Evolutionary conservation across 2,329 filamentous ascomycete genomes (phyloP), one percentile per base, ranked within the genome.

Genomic region (Aspergillus glaucus): DNA sequence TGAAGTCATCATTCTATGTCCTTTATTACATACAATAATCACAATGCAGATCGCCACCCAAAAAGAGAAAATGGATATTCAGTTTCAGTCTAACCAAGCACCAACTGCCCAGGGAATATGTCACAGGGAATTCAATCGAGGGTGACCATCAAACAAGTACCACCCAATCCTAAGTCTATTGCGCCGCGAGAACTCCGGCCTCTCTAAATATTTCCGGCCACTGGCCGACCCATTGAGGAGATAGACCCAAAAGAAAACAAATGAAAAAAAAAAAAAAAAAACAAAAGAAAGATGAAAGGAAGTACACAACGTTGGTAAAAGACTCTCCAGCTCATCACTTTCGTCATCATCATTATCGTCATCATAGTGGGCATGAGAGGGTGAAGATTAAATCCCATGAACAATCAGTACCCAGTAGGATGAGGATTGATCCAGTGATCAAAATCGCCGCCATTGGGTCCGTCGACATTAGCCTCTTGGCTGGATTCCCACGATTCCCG

Each of bases 391-490:
- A 42, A 22, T 32, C 17, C 14, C 43, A n/a, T 44, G 37, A 12
- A 46, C 28, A 8, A 14, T 50, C 48, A 55, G 43, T 53, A 60
- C 42, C 49, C 49, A 3, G 43, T 45, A 15, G 36, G 43, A 32
- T 70, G 45, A 47, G 48, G 48, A 46, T 65, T 58, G 54, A 77
- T 63, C 73, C 73, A 76, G 43, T 71, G 69, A 42, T 76, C 73
- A 51, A 76, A 74, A 43, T 76, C 71, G 15, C 70, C 68, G 37
- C 65, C 66, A 44, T 28, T 28, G 66, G 61, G 43, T 5, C 74
- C 67, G 47, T 69, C 57, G n/a, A 67, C 59, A 34, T 49, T 56
- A 47, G 69, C 60, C 28, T 55, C 65, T 21, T 66, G 59, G 44
- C 65, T 64, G 4, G 71, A 61, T 59, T 70, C 69, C 59, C 69